Base-by-base conservation (phyloP, 2,329 filamentous ascomycete genomes). In the Cyphellophora attinorum region DNA sequence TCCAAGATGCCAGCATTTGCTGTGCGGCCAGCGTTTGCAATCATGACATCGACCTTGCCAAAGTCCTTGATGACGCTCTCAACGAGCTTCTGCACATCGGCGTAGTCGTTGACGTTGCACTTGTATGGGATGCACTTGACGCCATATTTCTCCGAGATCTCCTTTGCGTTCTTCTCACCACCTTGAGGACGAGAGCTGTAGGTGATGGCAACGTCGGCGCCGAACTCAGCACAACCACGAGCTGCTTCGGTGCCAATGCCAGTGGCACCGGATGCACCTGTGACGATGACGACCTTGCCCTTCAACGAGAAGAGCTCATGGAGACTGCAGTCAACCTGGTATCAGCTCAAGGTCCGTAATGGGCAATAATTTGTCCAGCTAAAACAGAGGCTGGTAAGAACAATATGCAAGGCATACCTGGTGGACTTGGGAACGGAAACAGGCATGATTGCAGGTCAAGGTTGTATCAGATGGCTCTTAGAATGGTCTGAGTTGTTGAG, bases 21-120 rank as follows among this genome's bases (percentile, higher is more conserved):
- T 5, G 81, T 83, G 41, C 75, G 72, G 37, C 81, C 81, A 13
- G 81, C 79, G 57, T 81, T 81, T 59, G 76, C 76, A 45, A 80
- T 71, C 59, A 79, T 78, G 49, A 69, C 71, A 51, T 80, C 75
- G 51, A 80, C 70, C 60, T 76, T 70, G 58, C 75, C 75, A 48
- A 86, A 88, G 53, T 88, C 82, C 46, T 65, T 62, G 53, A 79
- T 63, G 34, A 79, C 73, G 28, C 73, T 63, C 44, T 64, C 57
- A 49, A 79, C 72, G 37, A 78, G 60, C 56, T 67, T 58, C 54
- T 72, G 59, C 38, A 74, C 72, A 49, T 62, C 65, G 39, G 66
- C 62, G 61, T 70, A 76, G 58, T 64, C 62, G 54, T 67, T 62
- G 45, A 79, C 66, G 52, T 76, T 61, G 60, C 67, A 70, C 63